Evolutionary conservation across 768 basidiomycete genomes (phyloP), one percentile per base, ranked within the genome.

Genomic region (Russula virescens): DNA sequence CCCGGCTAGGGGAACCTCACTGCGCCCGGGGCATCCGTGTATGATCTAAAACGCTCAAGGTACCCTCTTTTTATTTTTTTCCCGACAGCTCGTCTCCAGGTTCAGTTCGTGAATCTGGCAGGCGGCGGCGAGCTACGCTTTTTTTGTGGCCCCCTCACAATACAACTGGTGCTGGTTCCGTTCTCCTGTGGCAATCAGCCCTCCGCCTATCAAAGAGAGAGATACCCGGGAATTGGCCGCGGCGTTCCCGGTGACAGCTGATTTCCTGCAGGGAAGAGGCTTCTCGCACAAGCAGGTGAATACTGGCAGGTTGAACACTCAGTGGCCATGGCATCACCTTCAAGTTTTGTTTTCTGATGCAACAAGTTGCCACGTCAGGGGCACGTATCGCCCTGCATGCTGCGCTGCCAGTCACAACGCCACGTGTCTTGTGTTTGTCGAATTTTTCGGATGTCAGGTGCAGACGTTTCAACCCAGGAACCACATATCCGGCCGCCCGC

Each of bases 361-460:
- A n/a, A 31, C 31, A 31, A 60, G 53, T 60, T 49, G 58, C 58
- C 49, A 60, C 54, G 53, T 48, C 52, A 58, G 57, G 51, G 31
- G 31, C 26, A 26, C 40, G 25, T 18, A 59, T 59, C 58, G 21
- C n/a, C n/a, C n/a, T n/a, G 25, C 23, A 35, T 31, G n/a, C 19
- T n/a, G 28, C 18, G n/a, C n/a, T n/a, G n/a, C 31, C 21, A 21
- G 47, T 19, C 54, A 21, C 26, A 25, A 38, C 18, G 49, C 28
- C 28, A 51, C 61, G 55, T 45, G 48, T 55, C 46, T 25, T 54
- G 21, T 19, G 46, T 14, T 48, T 48, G 11, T 26, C 34, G 47
- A 43, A 48, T 21, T 28, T 25, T 38, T 48, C 10, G 28, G 47
- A 31, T 51, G 28, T 19, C 40, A 40, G 61, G 38, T 49, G 34